These are phyloP conservation scores for Neoarthrinium moseri DNA, from an alignment of 2,329 filamentous ascomycete species.

Conservation along the genomic window DNA sequence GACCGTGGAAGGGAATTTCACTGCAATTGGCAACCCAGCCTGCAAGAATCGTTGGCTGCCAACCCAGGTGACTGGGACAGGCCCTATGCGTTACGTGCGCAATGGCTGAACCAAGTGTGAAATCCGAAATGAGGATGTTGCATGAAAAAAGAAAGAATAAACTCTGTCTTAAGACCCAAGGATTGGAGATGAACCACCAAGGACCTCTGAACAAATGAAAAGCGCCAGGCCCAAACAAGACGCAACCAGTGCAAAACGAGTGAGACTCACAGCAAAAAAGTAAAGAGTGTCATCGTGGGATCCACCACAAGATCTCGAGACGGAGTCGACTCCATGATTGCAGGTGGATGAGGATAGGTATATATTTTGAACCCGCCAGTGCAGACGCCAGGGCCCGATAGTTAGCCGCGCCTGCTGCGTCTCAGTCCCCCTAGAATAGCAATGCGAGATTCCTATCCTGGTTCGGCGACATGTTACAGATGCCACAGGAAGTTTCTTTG, in stretches of 20 bases:
- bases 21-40: conserved; percentile 3
- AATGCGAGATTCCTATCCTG: conserved; percentile 14
- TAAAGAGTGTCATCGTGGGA: conserved; percentile 64
- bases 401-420: conserved; percentile 16
- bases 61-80: conserved; percentile 8
- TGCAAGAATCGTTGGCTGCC: background rate
- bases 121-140: background rate
- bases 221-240: conserved; percentile 15
- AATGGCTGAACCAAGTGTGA: conserved; percentile 1
- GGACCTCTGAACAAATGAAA: conserved; percentile 15
- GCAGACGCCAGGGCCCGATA: no score
- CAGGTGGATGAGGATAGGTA: no score
- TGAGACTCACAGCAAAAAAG: conserved; percentile 64
- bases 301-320: conserved; percentile 42
- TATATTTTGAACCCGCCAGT: no score
- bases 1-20: background rate
- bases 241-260: conserved; percentile 20
- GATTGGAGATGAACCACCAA: conserved; percentile 14
- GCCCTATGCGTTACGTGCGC: background rate
- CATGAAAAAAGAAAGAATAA: conserved; percentile 9
- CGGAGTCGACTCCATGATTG: conserved; percentile 2
- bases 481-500: no score
- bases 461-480: conserved; percentile 21
- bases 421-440: conserved; percentile 16
- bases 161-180: conserved; percentile 1